Evolutionary conservation across 2,329 filamentous ascomycete species (phyloP).

Genomic region (Fusarium cyanostomum): DNA sequence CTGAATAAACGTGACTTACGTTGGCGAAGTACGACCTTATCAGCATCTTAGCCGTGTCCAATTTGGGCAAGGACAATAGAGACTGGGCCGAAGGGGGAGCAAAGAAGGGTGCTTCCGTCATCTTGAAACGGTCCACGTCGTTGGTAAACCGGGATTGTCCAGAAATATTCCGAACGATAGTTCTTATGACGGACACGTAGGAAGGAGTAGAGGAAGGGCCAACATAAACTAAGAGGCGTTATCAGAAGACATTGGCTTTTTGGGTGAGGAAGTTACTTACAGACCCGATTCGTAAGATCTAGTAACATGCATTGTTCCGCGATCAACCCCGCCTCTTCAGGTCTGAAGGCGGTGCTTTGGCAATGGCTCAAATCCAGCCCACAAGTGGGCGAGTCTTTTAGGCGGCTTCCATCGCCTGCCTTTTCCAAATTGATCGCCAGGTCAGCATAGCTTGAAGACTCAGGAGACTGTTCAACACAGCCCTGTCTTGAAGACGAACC

Average conservation of each 20-base stretch:
- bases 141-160: conserved; percentile 66
- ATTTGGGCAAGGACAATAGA: conserved; percentile 58
- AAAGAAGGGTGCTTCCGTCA: conserved; percentile 63
- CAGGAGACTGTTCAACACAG: not conserved
- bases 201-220: conserved; percentile 71
- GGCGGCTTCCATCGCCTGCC: not conserved
- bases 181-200: conserved; percentile 68
- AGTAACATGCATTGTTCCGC: conserved; percentile 67
- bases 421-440: not conserved
- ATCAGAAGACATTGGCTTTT: conserved; percentile 18
- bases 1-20: conserved; percentile 48
- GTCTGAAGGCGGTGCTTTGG: conserved; percentile 45
- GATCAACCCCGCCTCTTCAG: conserved; percentile 65
- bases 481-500: conserved; percentile 1
- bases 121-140: conserved; percentile 65
- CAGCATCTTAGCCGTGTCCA: conserved; percentile 59
- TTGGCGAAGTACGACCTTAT: conserved; percentile 66
- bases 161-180: conserved; percentile 64
- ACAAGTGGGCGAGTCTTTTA: not conserved
- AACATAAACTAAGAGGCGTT: conserved; percentile 59
- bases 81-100: conserved; percentile 45
- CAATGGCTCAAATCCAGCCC: not conserved
- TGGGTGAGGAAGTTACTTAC: conserved; percentile 51
- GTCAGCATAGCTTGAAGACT: not conserved
- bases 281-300: conserved; percentile 65